Evolutionary conservation across 139 green algal genomes (phyloP), one percentile per base, ranked within the genome.

Genomic region (Coelastrella sp.): DNA sequence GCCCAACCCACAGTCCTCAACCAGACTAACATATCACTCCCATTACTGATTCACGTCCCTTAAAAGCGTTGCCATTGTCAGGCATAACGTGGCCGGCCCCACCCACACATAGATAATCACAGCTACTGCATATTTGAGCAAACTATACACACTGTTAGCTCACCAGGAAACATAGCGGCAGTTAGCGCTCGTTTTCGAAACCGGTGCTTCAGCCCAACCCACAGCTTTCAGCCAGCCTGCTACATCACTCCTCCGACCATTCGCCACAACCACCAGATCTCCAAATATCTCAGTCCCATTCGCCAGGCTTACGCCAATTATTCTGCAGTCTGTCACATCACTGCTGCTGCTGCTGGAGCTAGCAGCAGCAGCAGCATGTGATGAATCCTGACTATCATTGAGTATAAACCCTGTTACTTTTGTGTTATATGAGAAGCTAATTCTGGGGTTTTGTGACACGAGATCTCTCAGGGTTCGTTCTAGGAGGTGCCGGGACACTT

Each of bases 211-310:
- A 83, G 77, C 32, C 77, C 77, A 83, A 4, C 77, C 77, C 0
- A 6, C 77, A 56, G 4, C 4, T 17, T 60, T 56, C 23, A 83
- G 77, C 77, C 77, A 83, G 7, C 8, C 32, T 0, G 54, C 17
- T 47, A 65, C 32, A 20, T 65, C 32, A 57, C 54, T n/a, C 32
- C 54, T 56, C 23, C 75, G 17, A 8, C 32, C 54, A 16, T 23
- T 81, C 7, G 8, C 75, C 92, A 77, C 92, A 94, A 73, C 59
- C 84, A 83, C 90, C 85, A 61, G 2, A 61, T 78, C 13, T 54
- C 64, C 4, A 71, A 14, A 11, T 14, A 71, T 11, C 64, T 71
- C 0, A 20, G 2, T 71, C 2, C 3, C 13, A 7, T 71, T 20
- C 16, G 16, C 0, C 11, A 71, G 16, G 3, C 64, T 11, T 14